A percentile compares a stretch with the other conserved stretches of the same genome.
Evolutionary conservation across 1,284 basidiomycete genomes (phyloP).

Genomic region (Trichosporon sp.): DNA sequence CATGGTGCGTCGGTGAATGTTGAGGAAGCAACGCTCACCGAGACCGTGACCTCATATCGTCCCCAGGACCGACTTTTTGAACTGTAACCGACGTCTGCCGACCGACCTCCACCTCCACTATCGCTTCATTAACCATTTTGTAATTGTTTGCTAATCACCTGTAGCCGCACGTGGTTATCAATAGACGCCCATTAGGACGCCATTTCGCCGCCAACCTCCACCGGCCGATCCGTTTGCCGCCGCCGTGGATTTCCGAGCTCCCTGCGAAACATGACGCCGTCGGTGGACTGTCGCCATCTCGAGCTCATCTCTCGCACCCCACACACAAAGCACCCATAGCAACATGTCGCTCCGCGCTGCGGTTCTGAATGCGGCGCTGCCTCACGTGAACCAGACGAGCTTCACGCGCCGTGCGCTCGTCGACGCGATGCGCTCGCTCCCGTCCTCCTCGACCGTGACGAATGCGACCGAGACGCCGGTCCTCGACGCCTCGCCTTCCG

Average conservation of each 20-base stretch:
- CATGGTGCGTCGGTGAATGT: constrained; percentile 5
- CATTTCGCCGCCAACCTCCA: background rate
- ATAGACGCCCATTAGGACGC: background rate
- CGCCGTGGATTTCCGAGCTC: constrained; percentile 1
- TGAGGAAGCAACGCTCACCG: background rate
- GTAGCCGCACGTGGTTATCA: background rate
- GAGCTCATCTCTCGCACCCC: background rate
- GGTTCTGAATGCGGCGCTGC: constrained; percentile 32
- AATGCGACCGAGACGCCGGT: background rate
- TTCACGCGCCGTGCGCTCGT: constrained; percentile 41
- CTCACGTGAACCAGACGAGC: constrained; percentile 31
- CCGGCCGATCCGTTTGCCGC: background rate
- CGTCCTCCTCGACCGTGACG: constrained; percentile 2
- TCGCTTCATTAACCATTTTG: background rate
- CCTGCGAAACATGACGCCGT: background rate
- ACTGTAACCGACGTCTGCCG: background rate
- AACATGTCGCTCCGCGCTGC: constrained; percentile 37
- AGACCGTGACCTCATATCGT: background rate
- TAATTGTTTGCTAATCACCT: background rate
- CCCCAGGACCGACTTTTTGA: background rate
- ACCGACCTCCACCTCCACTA: background rate
- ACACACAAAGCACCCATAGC: background rate
- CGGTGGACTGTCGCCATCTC: background rate
- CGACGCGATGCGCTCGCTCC: constrained; percentile 22
- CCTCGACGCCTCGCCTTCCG: background rate